Conservation (phyloP, 2,329 filamentous ascomycete species). For the Fusarium veterinarium region DNA sequence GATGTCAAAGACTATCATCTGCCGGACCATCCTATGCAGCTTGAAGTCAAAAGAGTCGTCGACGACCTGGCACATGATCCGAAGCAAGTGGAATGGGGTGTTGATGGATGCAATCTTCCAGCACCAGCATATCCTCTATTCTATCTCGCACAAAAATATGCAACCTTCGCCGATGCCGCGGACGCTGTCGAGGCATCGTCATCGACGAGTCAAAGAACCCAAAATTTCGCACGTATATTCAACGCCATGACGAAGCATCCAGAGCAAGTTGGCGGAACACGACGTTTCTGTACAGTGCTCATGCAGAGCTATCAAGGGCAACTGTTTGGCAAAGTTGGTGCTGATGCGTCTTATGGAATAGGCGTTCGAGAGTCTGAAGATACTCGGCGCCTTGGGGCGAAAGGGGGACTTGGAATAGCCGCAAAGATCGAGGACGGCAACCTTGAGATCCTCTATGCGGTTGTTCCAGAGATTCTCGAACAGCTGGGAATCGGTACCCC, state of each 20-base stretch:
- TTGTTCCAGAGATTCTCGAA: slow-evolving; percentile 57
- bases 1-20: slow-evolving; percentile 50
- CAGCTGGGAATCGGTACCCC: slow-evolving; percentile 53
- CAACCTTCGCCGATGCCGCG: slow-evolving; percentile 51
- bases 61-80: slow-evolving; percentile 49
- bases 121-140: slow-evolving; percentile 56
- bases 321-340: slow-evolving; percentile 60
- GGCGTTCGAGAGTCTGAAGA: slow-evolving; percentile 53
- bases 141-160: slow-evolving; percentile 51
- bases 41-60: slow-evolving; percentile 51
- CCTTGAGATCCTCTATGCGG: slow-evolving; percentile 56
- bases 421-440: slow-evolving; percentile 63
- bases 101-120: slow-evolving; percentile 61
- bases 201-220: slow-evolving; percentile 15
- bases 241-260: slow-evolving; percentile 56
- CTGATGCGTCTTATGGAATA: slow-evolving; percentile 61
- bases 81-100: slow-evolving; percentile 53
- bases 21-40: slow-evolving; percentile 53
- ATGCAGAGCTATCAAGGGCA: slow-evolving; percentile 53
- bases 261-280: slow-evolving; percentile 58
- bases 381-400: slow-evolving; percentile 51
- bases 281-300: slow-evolving; percentile 59
- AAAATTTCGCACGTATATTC: slow-evolving; percentile 51
- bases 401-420: slow-evolving; percentile 55
- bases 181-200: slow-evolving; percentile 13